A percentile compares a stretch with the other conserved stretches of the same genome.
Conservation (phyloP, 441 rosid species). For the Bruguiera hainesii region DNA sequence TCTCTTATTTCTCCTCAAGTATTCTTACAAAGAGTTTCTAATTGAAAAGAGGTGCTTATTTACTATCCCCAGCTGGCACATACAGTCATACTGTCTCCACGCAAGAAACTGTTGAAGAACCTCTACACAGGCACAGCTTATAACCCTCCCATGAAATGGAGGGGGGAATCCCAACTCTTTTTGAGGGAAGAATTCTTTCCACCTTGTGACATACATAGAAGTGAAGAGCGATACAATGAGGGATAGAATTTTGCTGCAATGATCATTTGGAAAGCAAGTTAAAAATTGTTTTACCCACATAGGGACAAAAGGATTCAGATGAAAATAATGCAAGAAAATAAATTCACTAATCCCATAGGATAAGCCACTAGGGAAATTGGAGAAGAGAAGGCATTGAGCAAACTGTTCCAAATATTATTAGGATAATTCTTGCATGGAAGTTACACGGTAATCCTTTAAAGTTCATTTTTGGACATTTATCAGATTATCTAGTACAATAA, state of each 20-base stretch:
- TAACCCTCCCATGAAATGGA: conserved; percentile 58
- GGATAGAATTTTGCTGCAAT: conserved; percentile 76
- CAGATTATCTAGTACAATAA: too few species aligned
- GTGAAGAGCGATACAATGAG: conserved; percentile 69
- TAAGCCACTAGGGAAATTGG: too few species aligned
- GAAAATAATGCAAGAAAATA: background rate
- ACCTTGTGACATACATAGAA: conserved; percentile 59
- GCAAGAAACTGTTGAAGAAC: conserved; percentile 81
- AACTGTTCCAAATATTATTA: too few species aligned
- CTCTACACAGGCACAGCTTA: conserved; percentile 65
- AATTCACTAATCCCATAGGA: background rate
- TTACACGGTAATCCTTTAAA: background rate
- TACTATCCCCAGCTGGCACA: conserved; percentile 23
- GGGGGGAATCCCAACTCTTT: conserved; percentile 56
- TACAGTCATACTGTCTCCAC: conserved; percentile 92
- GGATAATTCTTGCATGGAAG: too few species aligned
- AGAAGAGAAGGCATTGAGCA: too few species aligned
- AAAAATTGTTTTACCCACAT: conserved; percentile 1
- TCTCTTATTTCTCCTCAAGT: background rate
- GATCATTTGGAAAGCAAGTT: conserved; percentile 16
- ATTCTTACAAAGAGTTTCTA: background rate
- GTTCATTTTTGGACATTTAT: too few species aligned
- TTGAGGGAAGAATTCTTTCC: conserved; percentile 67
- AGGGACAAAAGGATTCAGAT: background rate
- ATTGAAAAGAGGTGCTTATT: background rate